Evolutionary conservation across 2,329 filamentous ascomycete genomes (phyloP).

Genomic region (Geosmithia morbida): DNA sequence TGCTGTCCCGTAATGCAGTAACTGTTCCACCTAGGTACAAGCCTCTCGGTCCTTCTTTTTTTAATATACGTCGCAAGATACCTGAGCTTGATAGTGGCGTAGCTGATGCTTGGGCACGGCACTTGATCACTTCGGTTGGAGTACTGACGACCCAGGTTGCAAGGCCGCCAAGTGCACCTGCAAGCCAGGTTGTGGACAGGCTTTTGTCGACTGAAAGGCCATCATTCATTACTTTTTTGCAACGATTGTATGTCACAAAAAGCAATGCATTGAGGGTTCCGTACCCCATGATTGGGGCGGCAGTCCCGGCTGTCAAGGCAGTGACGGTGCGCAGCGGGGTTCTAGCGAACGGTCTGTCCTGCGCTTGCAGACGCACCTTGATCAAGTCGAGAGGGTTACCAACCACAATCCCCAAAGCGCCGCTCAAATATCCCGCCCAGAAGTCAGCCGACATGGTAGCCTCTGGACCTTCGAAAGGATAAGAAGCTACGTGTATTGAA

Average conservation of each 20-base stretch:
- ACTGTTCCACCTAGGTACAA: conserved; percentile 71
- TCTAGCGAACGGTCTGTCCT: conserved; percentile 8
- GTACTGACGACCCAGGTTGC: conserved; percentile 77
- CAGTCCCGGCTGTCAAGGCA: conserved; percentile 45
- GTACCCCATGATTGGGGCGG: conserved; percentile 78
- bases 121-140: conserved; percentile 85
- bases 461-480: not conserved
- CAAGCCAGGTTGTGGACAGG: conserved; percentile 58
- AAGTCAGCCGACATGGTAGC: conserved; percentile 69
- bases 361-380: conserved; percentile 55
- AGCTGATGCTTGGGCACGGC: conserved; percentile 56
- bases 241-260: conserved; percentile 82
- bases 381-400: conserved; percentile 71
- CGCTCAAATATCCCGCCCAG: conserved; percentile 84
- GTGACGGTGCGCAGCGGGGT: conserved; percentile 6
- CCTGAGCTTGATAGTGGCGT: conserved; percentile 40
- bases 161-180: conserved; percentile 69
- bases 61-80: conserved; percentile 48
- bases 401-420: conserved; percentile 72
- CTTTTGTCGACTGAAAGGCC: conserved; percentile 22
- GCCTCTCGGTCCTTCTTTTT: conserved; percentile 45
- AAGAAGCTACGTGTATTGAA: not conserved
- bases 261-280: conserved; percentile 83
- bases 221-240: conserved; percentile 45
- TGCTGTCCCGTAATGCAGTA: conserved; percentile 68